Conservation (phyloP, 306 rosid species). For the Carpinus viminea region DNA sequence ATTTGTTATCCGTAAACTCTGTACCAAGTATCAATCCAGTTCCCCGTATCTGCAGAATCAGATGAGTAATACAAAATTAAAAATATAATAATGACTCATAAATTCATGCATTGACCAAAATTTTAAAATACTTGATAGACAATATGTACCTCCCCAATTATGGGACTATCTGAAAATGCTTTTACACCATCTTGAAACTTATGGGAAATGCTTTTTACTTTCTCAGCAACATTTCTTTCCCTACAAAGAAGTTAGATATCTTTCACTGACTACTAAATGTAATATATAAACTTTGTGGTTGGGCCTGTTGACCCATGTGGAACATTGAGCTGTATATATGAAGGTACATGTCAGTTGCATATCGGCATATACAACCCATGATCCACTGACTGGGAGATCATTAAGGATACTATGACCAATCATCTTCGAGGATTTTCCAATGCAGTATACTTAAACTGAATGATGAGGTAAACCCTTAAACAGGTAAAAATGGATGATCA, state of each 20-base stretch:
- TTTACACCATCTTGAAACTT: slow-evolving; percentile 84
- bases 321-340: background rate
- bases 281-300: background rate
- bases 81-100: background rate
- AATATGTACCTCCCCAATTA: slow-evolving; percentile 80
- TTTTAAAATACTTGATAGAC: slow-evolving; percentile 17
- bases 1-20: slow-evolving; percentile 81
- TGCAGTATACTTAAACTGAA: background rate
- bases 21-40: slow-evolving; percentile 79
- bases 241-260: slow-evolving; percentile 43
- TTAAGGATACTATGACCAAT: background rate
- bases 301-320: no score
- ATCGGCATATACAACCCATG: background rate
- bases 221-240: slow-evolving; percentile 73
- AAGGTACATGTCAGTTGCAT: background rate
- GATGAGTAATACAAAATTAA: background rate
- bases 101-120: slow-evolving; percentile 20
- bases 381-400: background rate
- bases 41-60: slow-evolving; percentile 77
- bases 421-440: background rate
- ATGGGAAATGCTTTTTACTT: slow-evolving; percentile 58
- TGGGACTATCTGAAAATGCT: slow-evolving; percentile 76
- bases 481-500: background rate
- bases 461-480: background rate
- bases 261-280: slow-evolving; percentile 7